A percentile compares a stretch with the other conserved stretches of the same genome.
phyloP scores from a whole-genome alignment of 2,329 filamentous ascomycete genomes.

The Colletotrichum sp. region DNA sequence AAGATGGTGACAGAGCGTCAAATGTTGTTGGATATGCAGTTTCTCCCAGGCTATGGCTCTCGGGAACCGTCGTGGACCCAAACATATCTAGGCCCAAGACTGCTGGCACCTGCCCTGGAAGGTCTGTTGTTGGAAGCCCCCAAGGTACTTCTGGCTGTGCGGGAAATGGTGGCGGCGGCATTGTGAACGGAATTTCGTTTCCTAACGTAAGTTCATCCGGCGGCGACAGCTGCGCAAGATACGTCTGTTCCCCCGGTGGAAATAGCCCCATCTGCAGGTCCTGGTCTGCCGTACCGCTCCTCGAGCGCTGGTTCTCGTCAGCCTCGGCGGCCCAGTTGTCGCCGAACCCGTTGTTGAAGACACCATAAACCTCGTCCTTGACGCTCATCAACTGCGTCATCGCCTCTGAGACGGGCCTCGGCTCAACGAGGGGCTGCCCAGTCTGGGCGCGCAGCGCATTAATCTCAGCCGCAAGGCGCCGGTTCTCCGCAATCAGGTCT shows the following conservation, averaged over 20 bases:
- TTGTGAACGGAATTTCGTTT: not conserved
- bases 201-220: not conserved
- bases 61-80: not conserved
- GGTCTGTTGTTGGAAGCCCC: not conserved
- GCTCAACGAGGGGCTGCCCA: not conserved
- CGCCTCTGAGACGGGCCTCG: not conserved
- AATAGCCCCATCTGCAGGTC: not conserved
- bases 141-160: not conserved
- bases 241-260: not conserved
- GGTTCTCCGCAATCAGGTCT: not conserved
- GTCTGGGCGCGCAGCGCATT: not conserved
- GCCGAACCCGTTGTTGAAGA: not conserved
- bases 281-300: not conserved
- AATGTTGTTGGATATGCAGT: not conserved
- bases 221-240: not conserved
- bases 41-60: not conserved
- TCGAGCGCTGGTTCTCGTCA: not conserved
- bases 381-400: not conserved
- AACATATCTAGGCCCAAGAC: not conserved
- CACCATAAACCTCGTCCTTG: not conserved
- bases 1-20: not conserved
- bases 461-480: not conserved
- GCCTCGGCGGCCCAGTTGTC: not conserved
- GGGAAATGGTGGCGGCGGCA: not conserved
- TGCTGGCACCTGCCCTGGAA: not conserved